These are phyloP conservation scores for Ogataea henricii DNA, from an alignment of 805 yeast genomes.

Conservation along the genomic window DNA sequence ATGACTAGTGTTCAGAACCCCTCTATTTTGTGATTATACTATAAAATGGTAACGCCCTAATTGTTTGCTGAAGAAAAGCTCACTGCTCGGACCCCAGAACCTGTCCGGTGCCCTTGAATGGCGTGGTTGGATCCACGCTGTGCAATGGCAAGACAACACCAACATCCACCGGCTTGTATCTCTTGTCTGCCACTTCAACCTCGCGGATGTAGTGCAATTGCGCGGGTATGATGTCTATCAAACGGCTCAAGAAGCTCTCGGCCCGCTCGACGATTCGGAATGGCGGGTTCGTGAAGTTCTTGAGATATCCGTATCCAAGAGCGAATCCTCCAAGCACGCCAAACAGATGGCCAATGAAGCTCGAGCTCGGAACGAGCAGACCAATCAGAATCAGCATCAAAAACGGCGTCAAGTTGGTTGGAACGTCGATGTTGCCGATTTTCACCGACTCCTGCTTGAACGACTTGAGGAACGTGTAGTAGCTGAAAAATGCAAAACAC, in stretches of 20 bases:
- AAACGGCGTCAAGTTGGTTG: slow-evolving; percentile 63
- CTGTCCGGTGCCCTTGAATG: slow-evolving; percentile 29
- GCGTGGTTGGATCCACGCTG: slow-evolving; percentile 3
- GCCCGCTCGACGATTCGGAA: slow-evolving; percentile 62
- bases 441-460: slow-evolving; percentile 17
- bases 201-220: slow-evolving; percentile 61
- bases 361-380: slow-evolving; percentile 61
- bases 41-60: background rate
- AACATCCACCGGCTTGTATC: slow-evolving; percentile 22
- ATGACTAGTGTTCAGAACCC: slow-evolving; percentile 4
- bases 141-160: slow-evolving; percentile 24
- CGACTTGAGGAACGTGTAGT: slow-evolving; percentile 48
- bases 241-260: slow-evolving; percentile 53
- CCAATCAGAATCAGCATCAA: slow-evolving; percentile 49
- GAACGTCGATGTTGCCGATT: slow-evolving; percentile 40
- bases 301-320: slow-evolving; percentile 57
- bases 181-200: slow-evolving; percentile 47
- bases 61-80: background rate
- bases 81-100: slow-evolving; percentile 26
- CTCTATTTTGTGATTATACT: slow-evolving; percentile 1
- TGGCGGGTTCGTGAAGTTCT: slow-evolving; percentile 63
- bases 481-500: slow-evolving; percentile 67
- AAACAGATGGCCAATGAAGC: slow-evolving; percentile 73
- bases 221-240: slow-evolving; percentile 54
- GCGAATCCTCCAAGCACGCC: slow-evolving; percentile 69